Conservation (phyloP, 2,329 filamentous ascomycete genomes). For the Calonectria pauciramosa region DNA sequence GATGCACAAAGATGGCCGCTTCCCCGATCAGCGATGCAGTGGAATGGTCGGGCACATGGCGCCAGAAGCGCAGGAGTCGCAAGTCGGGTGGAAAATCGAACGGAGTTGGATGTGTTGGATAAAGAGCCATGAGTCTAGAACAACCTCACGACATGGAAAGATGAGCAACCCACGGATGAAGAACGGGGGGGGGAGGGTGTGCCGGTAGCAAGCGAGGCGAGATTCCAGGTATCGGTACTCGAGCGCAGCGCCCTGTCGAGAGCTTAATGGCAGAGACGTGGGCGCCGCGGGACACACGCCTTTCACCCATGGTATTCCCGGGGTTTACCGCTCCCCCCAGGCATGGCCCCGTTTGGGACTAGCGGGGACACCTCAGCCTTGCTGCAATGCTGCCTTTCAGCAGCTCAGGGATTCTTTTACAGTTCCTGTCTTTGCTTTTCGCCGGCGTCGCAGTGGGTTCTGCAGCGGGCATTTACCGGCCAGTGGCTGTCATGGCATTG, state of each 20-base stretch:
- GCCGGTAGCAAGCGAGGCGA: constrained; percentile 4
- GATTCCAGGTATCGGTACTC: constrained; percentile 28
- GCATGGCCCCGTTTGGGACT: constrained; percentile 16
- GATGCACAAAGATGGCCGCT: neutral
- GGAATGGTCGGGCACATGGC: neutral
- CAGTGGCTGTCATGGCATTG: neutral
- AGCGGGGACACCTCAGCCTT: constrained; percentile 5
- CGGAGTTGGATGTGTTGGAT: constrained; percentile 24
- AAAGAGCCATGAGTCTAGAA: constrained; percentile 39
- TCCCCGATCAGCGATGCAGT: constrained; percentile 3
- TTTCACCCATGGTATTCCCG: constrained; percentile 37
- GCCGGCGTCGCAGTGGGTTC: constrained; percentile 1
- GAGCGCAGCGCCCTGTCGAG: neutral
- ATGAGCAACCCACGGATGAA: constrained; percentile 16
- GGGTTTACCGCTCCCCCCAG: constrained; percentile 23
- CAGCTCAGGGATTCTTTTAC: constrained; percentile 1
- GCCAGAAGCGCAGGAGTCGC: constrained; percentile 19
- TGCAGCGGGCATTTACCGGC: constrained; percentile 7
- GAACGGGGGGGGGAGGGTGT: constrained; percentile 24
- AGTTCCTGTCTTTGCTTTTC: constrained; percentile 11
- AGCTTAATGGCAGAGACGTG: neutral
- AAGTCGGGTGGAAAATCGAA: constrained; percentile 12
- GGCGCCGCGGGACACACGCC: constrained; percentile 22
- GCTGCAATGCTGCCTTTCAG: constrained; percentile 19
- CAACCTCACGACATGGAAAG: constrained; percentile 28